phyloP scores from a whole-genome alignment of 108 stramenopile species.

The Schizochytrium sp. region DNA sequence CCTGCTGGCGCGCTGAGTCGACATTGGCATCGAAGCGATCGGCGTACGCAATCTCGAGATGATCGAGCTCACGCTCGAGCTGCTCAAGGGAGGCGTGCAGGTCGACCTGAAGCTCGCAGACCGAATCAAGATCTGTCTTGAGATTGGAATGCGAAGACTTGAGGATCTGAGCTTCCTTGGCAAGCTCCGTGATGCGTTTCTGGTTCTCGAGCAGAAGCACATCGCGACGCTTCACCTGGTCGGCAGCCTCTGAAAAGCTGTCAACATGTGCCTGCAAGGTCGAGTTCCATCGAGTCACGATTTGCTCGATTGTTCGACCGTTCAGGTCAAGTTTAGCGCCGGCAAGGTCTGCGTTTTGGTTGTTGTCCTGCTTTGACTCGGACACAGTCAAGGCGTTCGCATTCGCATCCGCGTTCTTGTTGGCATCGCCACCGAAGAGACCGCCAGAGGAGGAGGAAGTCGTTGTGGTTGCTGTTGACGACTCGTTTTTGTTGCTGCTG shows the following conservation, averaged over 20 bases:
- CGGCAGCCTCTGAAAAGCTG: neutral
- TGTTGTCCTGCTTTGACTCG: neutral
- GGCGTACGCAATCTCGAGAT: neutral
- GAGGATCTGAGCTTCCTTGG: slow-evolving; percentile 12
- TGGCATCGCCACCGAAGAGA: neutral
- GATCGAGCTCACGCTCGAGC: neutral
- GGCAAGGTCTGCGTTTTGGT: neutral
- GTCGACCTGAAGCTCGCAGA: neutral
- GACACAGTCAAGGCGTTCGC: neutral
- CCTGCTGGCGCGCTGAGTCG: neutral
- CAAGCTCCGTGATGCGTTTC: slow-evolving; percentile 7
- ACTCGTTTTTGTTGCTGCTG: neutral
- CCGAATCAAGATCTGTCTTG: neutral
- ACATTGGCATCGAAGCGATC: neutral
- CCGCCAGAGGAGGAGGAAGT: neutral
- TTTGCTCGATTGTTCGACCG: neutral
- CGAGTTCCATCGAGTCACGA: neutral
- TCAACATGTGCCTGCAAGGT: neutral
- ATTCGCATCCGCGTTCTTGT: neutral
- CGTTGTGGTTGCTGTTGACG: neutral
- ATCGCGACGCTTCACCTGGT: slow-evolving; percentile 9
- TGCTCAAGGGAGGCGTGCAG: neutral
- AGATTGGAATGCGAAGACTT: neutral
- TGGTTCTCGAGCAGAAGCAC: neutral
- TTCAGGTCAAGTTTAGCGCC: neutral